Conservation (phyloP, 1,139 yeast species). For the Geotrichum macrosporum region DNA sequence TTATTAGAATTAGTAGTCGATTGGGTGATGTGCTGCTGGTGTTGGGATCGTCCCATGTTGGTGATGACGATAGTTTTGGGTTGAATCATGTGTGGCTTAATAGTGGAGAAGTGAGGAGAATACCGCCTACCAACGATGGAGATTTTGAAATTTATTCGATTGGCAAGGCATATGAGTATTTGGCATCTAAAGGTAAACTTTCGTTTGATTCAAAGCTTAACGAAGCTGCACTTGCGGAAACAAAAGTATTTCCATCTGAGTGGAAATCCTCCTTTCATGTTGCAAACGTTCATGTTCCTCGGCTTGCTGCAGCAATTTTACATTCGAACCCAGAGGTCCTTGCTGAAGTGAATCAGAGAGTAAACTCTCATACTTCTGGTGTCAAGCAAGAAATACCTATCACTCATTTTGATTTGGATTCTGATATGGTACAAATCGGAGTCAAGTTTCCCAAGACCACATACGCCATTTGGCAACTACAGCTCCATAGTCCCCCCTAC, state of each 20-base stretch:
- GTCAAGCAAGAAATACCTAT: not conserved
- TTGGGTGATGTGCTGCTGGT: slow-evolving; percentile 20
- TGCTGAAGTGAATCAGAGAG: slow-evolving; percentile 1
- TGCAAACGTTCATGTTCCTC: slow-evolving; percentile 15
- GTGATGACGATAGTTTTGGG: slow-evolving; percentile 8
- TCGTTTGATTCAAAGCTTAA: not conserved
- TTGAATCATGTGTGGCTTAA: slow-evolving; percentile 18
- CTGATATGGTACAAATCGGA: slow-evolving; percentile 11
- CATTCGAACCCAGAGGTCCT: slow-evolving; percentile 12
- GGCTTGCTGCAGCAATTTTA: slow-evolving; percentile 10
- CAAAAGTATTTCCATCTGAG: too few species aligned
- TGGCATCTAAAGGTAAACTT: slow-evolving; percentile 2
- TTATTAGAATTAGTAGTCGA: slow-evolving; percentile 9
- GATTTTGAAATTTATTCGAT: slow-evolving; percentile 4
- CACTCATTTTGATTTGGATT: not conserved
- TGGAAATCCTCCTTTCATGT: too few species aligned
- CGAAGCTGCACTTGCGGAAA: not conserved
- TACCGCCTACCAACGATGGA: slow-evolving; percentile 6
- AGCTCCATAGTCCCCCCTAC: too few species aligned
- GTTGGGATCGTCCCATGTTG: not conserved
- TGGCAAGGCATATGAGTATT: slow-evolving; percentile 10
- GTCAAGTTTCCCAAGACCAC: slow-evolving; percentile 15
- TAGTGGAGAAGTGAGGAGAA: slow-evolving; percentile 8
- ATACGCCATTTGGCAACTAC: slow-evolving; percentile 9
- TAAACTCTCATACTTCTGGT: not conserved